phyloP scores from a whole-genome alignment of 768 basidiomycete species.

The Russula olivacea region DNA sequence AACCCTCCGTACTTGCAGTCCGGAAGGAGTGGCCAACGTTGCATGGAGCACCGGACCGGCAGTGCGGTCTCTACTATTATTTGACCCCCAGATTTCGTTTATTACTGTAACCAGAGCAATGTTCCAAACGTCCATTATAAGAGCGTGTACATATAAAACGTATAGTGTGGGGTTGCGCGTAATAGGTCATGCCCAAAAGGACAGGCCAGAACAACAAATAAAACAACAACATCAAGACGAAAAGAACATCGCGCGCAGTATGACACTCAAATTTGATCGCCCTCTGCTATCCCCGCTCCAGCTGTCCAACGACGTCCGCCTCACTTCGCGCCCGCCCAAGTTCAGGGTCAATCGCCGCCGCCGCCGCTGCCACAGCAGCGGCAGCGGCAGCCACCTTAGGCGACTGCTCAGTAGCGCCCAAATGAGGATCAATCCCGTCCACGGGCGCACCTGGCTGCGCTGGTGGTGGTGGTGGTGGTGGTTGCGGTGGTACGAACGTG shows the following conservation, averaged over 20 bases:
- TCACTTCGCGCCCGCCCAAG: constrained; percentile 34
- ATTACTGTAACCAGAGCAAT: neutral
- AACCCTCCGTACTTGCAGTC: too few species aligned
- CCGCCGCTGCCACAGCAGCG: neutral
- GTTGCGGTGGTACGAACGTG: constrained; percentile 26
- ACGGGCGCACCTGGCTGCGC: constrained; percentile 21
- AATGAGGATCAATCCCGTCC: constrained; percentile 27
- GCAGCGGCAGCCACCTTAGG: constrained; percentile 16
- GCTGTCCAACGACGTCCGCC: constrained; percentile 32
- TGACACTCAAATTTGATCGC: neutral
- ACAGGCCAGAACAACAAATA: neutral
- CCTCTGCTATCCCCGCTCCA: constrained; percentile 26
- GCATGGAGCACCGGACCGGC: constrained; percentile 7
- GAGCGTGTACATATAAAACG: constrained; percentile 5
- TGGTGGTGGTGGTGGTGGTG: neutral
- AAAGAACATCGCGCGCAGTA: neutral
- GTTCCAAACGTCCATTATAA: constrained; percentile 15
- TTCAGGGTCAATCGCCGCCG: constrained; percentile 30
- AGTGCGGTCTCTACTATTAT: too few species aligned
- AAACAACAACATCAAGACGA: neutral
- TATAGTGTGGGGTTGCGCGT: constrained; percentile 3
- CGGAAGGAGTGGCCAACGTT: too few species aligned
- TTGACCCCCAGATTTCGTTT: neutral
- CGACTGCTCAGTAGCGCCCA: constrained; percentile 14
- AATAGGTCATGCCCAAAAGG: neutral